A percentile compares a stretch with the other conserved stretches of the same genome.
Conservation (phyloP, 129 eudicot species). For the Saussurea involucrata region DNA sequence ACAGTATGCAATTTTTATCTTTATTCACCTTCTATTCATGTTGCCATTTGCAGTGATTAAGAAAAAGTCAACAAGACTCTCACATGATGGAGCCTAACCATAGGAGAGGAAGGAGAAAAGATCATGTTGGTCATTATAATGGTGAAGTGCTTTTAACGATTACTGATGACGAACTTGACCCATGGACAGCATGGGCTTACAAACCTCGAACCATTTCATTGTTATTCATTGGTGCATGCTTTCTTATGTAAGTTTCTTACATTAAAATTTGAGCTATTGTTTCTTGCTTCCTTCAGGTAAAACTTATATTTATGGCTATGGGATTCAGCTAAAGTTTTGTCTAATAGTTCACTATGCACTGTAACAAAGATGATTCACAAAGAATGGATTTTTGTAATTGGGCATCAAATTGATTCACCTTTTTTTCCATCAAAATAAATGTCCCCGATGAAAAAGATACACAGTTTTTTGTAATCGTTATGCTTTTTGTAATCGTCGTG, state of each 20-base stretch:
- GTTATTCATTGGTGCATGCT: constrained; percentile 87
- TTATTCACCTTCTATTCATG: neutral
- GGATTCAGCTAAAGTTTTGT: neutral
- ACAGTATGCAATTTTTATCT: neutral
- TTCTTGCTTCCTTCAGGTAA: neutral
- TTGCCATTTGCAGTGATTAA: constrained; percentile 25
- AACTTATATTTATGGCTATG: neutral
- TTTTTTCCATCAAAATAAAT: neutral
- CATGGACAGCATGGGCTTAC: constrained; percentile 99
- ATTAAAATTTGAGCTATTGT: neutral
- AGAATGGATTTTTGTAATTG: neutral
- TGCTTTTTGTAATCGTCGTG: too few species aligned
- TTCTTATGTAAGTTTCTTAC: constrained; percentile 75
- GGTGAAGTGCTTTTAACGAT: constrained; percentile 47
- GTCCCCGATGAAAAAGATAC: neutral
- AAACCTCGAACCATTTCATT: constrained; percentile 88
- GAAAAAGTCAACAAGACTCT: neutral
- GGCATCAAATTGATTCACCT: neutral
- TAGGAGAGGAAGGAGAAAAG: constrained; percentile 47
- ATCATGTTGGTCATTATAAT: constrained; percentile 42
- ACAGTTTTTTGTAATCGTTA: too few species aligned
- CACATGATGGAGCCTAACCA: constrained; percentile 56
- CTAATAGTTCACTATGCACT: neutral
- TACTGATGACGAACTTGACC: constrained; percentile 80
- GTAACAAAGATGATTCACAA: neutral